phyloP scores from a whole-genome alignment of 2,329 filamentous ascomycete species.

The Nemania sp. region DNA sequence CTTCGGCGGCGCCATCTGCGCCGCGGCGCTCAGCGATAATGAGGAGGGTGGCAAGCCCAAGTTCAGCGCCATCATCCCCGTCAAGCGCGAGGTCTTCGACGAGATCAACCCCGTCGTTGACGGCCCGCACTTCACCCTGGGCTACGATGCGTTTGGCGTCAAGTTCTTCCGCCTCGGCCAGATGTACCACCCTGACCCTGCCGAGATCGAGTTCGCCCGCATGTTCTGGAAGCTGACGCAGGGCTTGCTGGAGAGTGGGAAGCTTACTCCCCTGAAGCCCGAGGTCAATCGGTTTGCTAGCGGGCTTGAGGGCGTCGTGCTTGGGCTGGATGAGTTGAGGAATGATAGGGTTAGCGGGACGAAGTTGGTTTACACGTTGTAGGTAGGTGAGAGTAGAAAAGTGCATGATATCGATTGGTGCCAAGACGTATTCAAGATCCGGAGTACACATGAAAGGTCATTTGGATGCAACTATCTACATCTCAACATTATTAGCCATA shows the following conservation, averaged over 20 bases:
- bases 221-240: constrained; percentile 54
- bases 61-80: constrained; percentile 30
- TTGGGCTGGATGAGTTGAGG: constrained; percentile 51
- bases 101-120: constrained; percentile 52
- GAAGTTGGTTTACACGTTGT: constrained; percentile 61
- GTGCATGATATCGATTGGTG: too few relatives aligned
- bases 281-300: constrained; percentile 47
- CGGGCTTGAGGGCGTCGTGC: constrained; percentile 53
- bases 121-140: constrained; percentile 50
- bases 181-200: constrained; percentile 42
- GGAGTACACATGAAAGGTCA: too few relatives aligned
- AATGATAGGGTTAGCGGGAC: constrained; percentile 55
- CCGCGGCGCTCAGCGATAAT: constrained; percentile 35
- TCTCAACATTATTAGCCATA: too few relatives aligned
- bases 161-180: constrained; percentile 51
- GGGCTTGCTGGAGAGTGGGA: constrained; percentile 53
- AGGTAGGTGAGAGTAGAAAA: background rate
- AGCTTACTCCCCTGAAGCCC: constrained; percentile 53
- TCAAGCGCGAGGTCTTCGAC: constrained; percentile 31
- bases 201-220: constrained; percentile 41
- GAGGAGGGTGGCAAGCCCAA: constrained; percentile 28
- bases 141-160: constrained; percentile 58
- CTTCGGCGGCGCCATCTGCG: constrained; percentile 38
- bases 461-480: too few relatives aligned
- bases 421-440: too few relatives aligned